These are phyloP conservation scores for Trametes polyzona DNA, from an alignment of 1,284 basidiomycete species.

Conservation along the genomic window DNA sequence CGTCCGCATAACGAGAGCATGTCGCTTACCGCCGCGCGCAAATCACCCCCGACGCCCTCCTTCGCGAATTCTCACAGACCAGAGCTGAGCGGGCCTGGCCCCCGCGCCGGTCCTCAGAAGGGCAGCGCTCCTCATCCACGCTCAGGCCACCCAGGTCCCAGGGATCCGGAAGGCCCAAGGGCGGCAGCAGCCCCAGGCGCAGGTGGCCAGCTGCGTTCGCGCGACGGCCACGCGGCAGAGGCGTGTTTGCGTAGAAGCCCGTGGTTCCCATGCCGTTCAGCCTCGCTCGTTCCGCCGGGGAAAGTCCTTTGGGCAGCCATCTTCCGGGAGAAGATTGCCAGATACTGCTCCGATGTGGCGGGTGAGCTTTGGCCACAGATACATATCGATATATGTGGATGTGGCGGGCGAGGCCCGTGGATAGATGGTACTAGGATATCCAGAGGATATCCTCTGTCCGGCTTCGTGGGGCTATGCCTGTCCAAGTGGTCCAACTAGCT, in stretches of 20 bases:
- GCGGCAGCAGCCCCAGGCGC: slow-evolving; percentile 10
- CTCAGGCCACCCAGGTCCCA: slow-evolving; percentile 14
- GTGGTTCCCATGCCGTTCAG: slow-evolving; percentile 14
- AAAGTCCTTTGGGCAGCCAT: slow-evolving; percentile 16
- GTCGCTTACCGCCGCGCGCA: slow-evolving; percentile 11
- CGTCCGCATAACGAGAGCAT: slow-evolving; percentile 23
- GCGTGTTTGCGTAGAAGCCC: slow-evolving; percentile 23
- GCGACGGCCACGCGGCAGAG: slow-evolving; percentile 21
- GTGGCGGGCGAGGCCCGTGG: too few species aligned
- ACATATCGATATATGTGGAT: too few species aligned
- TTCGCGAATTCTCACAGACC: slow-evolving; percentile 17
- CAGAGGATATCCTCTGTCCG: too few species aligned
- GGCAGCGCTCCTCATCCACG: slow-evolving; percentile 20
- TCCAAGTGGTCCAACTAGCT: too few species aligned
- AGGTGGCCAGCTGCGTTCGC: too few species aligned
- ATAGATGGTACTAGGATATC: too few species aligned
- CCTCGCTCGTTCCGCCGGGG: slow-evolving; percentile 20
- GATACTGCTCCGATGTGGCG: neutral
- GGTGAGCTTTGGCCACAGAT: slow-evolving; percentile 7
- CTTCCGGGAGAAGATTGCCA: slow-evolving; percentile 17
- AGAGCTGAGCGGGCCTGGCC: slow-evolving; percentile 19
- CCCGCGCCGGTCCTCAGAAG: slow-evolving; percentile 2
- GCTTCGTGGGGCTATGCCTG: too few species aligned
- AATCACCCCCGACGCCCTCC: slow-evolving; percentile 7
- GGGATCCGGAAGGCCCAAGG: too few species aligned